phyloP scores from a whole-genome alignment of 805 yeast genomes.

The Jamesozyma piceae region DNA sequence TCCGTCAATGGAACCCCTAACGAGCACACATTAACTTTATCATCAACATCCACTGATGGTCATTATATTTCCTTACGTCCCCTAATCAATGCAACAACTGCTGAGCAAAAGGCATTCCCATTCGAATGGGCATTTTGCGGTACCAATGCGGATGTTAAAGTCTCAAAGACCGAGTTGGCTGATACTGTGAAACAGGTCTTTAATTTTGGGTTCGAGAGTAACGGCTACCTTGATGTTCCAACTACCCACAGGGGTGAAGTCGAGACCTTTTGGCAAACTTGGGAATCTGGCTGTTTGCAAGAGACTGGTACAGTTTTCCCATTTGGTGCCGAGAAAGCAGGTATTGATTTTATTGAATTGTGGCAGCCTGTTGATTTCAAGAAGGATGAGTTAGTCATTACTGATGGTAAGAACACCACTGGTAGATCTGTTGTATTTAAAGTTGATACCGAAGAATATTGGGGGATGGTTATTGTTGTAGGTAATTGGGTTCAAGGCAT shows the following conservation, averaged over 20 bases:
- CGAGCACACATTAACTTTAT: conserved; percentile 28
- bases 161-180: conserved; percentile 22
- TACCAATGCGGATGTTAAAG: conserved; percentile 32
- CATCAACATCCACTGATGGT: conserved; percentile 28
- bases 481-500: conserved; percentile 31
- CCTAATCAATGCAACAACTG: conserved; percentile 20
- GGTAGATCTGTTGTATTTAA: conserved; percentile 22
- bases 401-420: conserved; percentile 3
- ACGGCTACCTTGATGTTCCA: conserved; percentile 20
- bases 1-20: conserved; percentile 21
- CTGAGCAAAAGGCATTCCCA: conserved; percentile 31
- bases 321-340: conserved; percentile 21
- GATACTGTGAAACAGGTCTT: conserved; percentile 19
- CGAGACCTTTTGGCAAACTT: conserved; percentile 25
- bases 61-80: conserved; percentile 33
- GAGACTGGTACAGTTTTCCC: conserved; percentile 29
- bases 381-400: conserved; percentile 15
- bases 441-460: conserved; percentile 18
- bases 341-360: conserved; percentile 25
- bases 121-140: conserved; percentile 58
- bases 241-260: conserved; percentile 25
- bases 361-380: conserved; percentile 31
- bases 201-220: conserved; percentile 25
- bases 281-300: conserved; percentile 28
- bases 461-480: conserved; percentile 25